Evolutionary conservation across 1,284 basidiomycete species (phyloP).

Genomic region (Athelia sp.): DNA sequence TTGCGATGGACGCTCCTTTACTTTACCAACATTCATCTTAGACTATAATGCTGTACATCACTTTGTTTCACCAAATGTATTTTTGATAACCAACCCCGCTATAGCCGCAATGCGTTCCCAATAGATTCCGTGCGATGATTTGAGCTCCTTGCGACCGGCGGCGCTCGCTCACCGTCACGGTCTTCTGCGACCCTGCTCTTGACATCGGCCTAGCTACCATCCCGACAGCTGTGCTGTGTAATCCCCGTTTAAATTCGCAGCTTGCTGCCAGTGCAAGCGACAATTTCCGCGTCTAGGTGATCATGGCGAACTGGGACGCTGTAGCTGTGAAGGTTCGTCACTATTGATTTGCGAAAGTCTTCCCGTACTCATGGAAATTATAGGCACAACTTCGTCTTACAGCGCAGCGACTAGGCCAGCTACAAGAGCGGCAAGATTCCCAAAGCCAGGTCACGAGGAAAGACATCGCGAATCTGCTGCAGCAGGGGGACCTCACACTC

Average conservation of each 20-base stretch:
- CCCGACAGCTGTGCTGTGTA: slow-evolving; percentile 2
- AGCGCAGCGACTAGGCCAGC: slow-evolving; percentile 59
- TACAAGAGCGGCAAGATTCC: slow-evolving; percentile 65
- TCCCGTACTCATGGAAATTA: not conserved
- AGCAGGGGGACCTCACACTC: slow-evolving; percentile 51
- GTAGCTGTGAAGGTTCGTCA: slow-evolving; percentile 40
- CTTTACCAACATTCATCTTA: too few species aligned
- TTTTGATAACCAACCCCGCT: too few species aligned
- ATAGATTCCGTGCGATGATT: not conserved
- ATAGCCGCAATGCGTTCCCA: too few species aligned
- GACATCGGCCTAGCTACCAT: not conserved
- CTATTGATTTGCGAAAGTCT: not conserved
- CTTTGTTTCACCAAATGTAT: too few species aligned
- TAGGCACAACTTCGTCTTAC: slow-evolving; percentile 62
- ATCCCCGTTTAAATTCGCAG: not conserved
- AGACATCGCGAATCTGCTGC: slow-evolving; percentile 62
- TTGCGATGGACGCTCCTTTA: too few species aligned
- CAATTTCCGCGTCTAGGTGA: slow-evolving; percentile 2
- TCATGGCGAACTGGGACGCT: slow-evolving; percentile 35
- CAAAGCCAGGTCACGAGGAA: slow-evolving; percentile 53
- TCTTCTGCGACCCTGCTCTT: too few species aligned
- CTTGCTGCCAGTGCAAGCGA: not conserved
- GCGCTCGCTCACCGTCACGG: not conserved
- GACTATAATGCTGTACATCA: too few species aligned
- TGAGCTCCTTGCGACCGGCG: not conserved